Base-by-base conservation (phyloP, 106 monocot genomes). In the Allium fistulosum region DNA sequence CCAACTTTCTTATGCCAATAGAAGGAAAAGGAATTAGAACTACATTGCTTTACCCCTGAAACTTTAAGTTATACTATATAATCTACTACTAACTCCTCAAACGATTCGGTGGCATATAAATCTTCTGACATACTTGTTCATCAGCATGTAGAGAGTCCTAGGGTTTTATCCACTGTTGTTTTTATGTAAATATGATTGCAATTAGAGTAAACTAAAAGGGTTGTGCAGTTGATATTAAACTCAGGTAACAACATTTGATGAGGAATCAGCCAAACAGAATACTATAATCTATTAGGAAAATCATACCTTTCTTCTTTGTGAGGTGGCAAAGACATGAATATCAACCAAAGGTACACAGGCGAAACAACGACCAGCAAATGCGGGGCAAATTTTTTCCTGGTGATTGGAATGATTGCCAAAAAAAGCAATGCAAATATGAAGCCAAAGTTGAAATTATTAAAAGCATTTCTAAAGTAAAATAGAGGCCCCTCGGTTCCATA, bases 241-340 rank as follows among this genome's bases (percentile, higher is more conserved):
- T 49, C 51, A 58, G 47, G 27, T 45, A 4, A 62, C 65, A 49
- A 13, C 49, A 65, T 12, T 17, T 28, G 49, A 65, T n/a, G 37
- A 37, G 37, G 37, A 37, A 37, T 37, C 22, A 22, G 22, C 22
- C 22, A 22, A 64, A 17, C 12, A 26, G 64, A 64, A 26, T 45
- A 18, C 3, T 8, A 22, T 22, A 22, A 22, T 22, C 22, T 22
- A 22, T 22, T 22, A 37, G 14, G 61, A 27, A 47, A 52, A 62
- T 51, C 28, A 58, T 70, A 99, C 99, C 99, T 72, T 87, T 99
- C 99, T 88, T 99, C 99, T 87, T 93, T 99, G 79, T 99, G 99
- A 46, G 93, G 63, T 73, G 86, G 99, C 71, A 99, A 67, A 51
- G 99, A 90, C 99, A 99, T 99, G 68, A 99, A 99, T 58, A 66